phyloP scores from a whole-genome alignment of 768 basidiomycete species.

The Sporobolomyces phaffii region DNA sequence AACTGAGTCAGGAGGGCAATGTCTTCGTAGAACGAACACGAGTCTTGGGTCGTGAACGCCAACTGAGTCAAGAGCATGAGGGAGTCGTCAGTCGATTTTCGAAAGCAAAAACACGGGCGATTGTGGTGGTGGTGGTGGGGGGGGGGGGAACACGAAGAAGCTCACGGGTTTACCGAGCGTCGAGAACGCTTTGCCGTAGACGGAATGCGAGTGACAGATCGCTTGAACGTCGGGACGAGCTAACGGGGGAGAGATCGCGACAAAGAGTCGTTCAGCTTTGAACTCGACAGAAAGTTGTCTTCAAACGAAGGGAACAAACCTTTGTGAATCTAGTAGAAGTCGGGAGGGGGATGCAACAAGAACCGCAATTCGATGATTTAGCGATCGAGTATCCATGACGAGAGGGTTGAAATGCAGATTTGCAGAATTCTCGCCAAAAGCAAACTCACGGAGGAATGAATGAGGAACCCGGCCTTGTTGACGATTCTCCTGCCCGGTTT shows the following conservation, averaged over 20 bases:
- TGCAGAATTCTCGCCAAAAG: neutral
- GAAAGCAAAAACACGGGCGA: too few relatives aligned
- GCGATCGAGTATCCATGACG: neutral
- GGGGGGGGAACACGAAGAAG: neutral
- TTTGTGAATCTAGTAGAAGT: constrained; percentile 10
- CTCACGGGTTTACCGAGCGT: constrained; percentile 47
- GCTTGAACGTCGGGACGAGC: constrained; percentile 53
- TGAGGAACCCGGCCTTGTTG: constrained; percentile 50
- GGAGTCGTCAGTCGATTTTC: too few relatives aligned
- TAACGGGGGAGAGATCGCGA: too few relatives aligned
- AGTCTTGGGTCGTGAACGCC: constrained; percentile 52
- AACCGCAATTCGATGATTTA: neutral
- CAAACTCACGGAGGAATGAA: constrained; percentile 49
- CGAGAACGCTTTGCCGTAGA: constrained; percentile 54
- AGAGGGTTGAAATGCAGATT: neutral
- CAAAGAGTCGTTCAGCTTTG: constrained; percentile 32
- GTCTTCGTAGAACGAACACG: constrained; percentile 48
- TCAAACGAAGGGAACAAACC: too few relatives aligned
- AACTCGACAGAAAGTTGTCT: neutral
- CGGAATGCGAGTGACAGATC: constrained; percentile 28
- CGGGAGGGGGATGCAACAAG: too few relatives aligned
- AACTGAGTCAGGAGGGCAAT: constrained; percentile 52
- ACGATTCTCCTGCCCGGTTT: constrained; percentile 45
- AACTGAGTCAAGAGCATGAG: constrained; percentile 40
- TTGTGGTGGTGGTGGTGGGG: too few relatives aligned